phyloP scores from a whole-genome alignment of 495 filamentous ascomycete genomes.

The Sphaerosporella brunnea region DNA sequence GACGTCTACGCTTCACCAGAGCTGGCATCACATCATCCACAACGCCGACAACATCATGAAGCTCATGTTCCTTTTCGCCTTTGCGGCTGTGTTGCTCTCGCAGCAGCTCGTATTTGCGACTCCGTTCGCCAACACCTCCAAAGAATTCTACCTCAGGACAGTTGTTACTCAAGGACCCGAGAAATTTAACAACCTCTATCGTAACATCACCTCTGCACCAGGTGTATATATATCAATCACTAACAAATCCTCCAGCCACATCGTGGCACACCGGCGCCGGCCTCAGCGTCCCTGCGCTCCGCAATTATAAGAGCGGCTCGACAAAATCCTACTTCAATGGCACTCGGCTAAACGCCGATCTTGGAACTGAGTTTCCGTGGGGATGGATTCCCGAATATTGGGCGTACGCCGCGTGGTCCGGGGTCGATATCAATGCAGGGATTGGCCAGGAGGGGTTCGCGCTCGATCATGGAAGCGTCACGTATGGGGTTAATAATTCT shows the following conservation, averaged over 20 bases:
- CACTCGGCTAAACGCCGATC: not conserved
- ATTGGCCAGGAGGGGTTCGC: not conserved
- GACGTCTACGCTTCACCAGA: too few relatives aligned
- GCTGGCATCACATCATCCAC: too few relatives aligned
- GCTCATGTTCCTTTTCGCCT: not conserved
- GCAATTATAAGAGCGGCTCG: not conserved
- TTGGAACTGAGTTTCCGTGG: not conserved
- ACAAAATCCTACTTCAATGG: conserved; percentile 2
- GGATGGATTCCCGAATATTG: not conserved
- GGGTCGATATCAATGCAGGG: not conserved
- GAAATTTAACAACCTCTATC: not conserved
- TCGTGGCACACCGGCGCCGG: conserved; percentile 1
- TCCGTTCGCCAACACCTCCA: not conserved
- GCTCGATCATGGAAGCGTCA: not conserved
- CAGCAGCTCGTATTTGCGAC: not conserved
- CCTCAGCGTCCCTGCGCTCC: not conserved
- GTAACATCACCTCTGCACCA: not conserved
- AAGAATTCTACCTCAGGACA: not conserved
- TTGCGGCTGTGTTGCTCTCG: not conserved
- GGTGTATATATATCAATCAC: not conserved
- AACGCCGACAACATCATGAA: too few relatives aligned
- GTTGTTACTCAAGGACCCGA: not conserved
- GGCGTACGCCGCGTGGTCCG: not conserved
- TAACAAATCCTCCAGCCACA: not conserved
- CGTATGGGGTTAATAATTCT: not conserved